Evolutionary conservation across 2,329 filamentous ascomycete species (phyloP), one percentile per base, ranked within the genome.

Genomic region (Phyllosticta paracitricarpa): DNA sequence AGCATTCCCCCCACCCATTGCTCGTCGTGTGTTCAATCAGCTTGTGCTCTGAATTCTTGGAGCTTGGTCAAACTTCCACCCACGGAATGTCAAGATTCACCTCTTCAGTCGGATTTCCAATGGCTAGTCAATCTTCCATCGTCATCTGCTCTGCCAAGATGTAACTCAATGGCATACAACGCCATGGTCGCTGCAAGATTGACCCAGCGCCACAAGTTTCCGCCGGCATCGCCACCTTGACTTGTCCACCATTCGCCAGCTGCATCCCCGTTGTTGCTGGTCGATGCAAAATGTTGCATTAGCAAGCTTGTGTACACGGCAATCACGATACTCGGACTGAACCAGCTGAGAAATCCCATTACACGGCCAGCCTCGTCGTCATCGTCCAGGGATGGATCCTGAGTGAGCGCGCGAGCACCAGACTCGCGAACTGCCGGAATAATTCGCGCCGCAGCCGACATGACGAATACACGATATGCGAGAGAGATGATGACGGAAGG

Each of bases 401-500:
- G 86, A 68, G 91, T 89, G 40, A 97, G 79, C 5, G 89, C 90
- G 64, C 86, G 82, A 3, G 90, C 91, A 17, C 93, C 93, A 25
- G 89, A 88, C 71, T 96, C 91, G 54, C 90, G 86, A 12, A 99
- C 87, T 0, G 92, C 92, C 0, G 94, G 94, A 62, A 99, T 97
- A 72, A 99, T 97, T 62, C 93, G 87, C 4, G 92, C 96, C 24
- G 92, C 92, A 62, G 91, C 91, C 75, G 97, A 97, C 72, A 97
- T 91, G 59, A 97, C 94, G 66, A 96, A 89, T 51, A 96, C 87
- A 58, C 94, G 89, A 75, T 97, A 99, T 30, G 90, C 86, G 53
- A 99, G 84, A 1, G 92, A 97, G 66, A 97, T 96, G 75, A 99
- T 89, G 64, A 97, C 92, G 0, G 91, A 96, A 0, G 94, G 91